Conservation (phyloP, 176 grass and related monocot species). For the Secale cereale region DNA sequence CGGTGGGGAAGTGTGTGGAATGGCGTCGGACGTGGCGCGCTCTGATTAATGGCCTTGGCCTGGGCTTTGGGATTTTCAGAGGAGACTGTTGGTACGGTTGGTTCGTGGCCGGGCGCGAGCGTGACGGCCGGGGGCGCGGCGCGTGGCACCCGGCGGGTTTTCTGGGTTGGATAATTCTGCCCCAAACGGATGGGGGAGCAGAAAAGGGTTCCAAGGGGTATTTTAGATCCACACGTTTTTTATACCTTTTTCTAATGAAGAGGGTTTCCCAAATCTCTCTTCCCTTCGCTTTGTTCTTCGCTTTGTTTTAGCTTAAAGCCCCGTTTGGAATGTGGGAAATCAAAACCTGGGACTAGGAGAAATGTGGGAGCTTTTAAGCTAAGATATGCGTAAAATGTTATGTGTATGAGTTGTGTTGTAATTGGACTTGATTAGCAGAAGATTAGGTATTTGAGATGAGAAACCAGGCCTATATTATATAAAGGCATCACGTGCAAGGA, state of each 20-base stretch:
- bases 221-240: not conserved
- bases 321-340: too few relatives aligned
- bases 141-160: not conserved
- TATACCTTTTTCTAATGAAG: not conserved
- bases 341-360: too few relatives aligned
- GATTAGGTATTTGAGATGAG: too few relatives aligned
- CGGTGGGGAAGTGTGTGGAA: conserved; percentile 28
- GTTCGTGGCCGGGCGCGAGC: conserved; percentile 1
- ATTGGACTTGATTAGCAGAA: too few relatives aligned
- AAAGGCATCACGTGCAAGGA: too few relatives aligned
- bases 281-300: too few relatives aligned
- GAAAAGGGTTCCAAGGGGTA: not conserved
- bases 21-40: conserved; percentile 18
- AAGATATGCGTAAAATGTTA: too few relatives aligned
- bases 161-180: not conserved
- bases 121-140: not conserved
- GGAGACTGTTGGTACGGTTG: not conserved
- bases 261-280: too few relatives aligned
- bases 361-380: too few relatives aligned
- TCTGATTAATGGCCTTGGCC: not conserved
- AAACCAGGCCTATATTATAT: too few relatives aligned
- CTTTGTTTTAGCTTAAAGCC: too few relatives aligned
- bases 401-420: too few relatives aligned
- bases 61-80: not conserved
- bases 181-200: not conserved